Conservation (phyloP, 331 rosid species). For the Stylosanthes scabra region DNA sequence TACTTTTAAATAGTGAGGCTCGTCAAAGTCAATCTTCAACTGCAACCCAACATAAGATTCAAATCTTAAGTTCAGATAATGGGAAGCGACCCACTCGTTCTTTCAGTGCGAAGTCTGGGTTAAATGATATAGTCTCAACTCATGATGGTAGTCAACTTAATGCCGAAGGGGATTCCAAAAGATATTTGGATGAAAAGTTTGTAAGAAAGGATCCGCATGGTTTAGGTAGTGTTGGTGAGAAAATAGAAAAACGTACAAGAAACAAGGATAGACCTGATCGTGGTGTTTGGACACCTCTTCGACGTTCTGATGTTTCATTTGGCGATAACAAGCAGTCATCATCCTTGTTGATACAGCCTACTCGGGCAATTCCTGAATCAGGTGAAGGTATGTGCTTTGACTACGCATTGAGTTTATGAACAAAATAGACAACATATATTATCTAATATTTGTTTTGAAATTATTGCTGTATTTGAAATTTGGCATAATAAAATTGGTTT, state of each 20-base stretch:
- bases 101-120: slow-evolving; percentile 55
- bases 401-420: slow-evolving; percentile 22
- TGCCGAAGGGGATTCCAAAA: slow-evolving; percentile 68
- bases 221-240: slow-evolving; percentile 57
- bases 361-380: slow-evolving; percentile 55
- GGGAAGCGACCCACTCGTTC: slow-evolving; percentile 67
- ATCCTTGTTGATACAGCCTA: slow-evolving; percentile 51
- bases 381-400: slow-evolving; percentile 64
- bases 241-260: slow-evolving; percentile 82
- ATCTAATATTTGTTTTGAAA: slow-evolving; percentile 19
- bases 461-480: slow-evolving; percentile 17
- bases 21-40: slow-evolving; percentile 66
- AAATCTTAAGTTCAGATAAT: slow-evolving; percentile 63
- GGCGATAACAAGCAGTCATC: slow-evolving; percentile 55
- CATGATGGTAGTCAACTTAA: slow-evolving; percentile 55
- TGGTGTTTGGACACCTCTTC: slow-evolving; percentile 98
- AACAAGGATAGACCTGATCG: slow-evolving; percentile 98
- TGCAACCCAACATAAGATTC: slow-evolving; percentile 65
- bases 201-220: slow-evolving; percentile 65
- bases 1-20: slow-evolving; percentile 73
- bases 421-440: slow-evolving; percentile 22
- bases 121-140: slow-evolving; percentile 54
- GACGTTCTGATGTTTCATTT: slow-evolving; percentile 70
- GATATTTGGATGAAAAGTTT: slow-evolving; percentile 57
- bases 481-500: slow-evolving; percentile 25